Conservation (phyloP, 1,284 basidiomycete species). For the Kwoniella shivajii region DNA sequence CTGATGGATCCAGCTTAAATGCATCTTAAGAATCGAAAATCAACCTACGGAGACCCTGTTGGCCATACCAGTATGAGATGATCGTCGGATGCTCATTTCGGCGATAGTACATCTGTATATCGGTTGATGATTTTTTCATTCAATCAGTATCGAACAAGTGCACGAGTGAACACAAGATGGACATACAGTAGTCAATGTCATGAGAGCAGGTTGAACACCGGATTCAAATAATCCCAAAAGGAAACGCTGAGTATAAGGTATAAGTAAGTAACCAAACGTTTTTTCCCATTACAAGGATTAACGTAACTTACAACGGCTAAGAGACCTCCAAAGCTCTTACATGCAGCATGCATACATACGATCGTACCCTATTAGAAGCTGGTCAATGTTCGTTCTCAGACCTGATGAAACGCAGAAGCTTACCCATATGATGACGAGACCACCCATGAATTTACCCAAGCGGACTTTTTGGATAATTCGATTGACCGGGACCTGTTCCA, state of each 20-base stretch:
- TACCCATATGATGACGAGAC: conserved; percentile 28
- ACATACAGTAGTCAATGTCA: conserved; percentile 25
- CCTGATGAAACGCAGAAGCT: not conserved
- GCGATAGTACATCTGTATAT: conserved; percentile 23
- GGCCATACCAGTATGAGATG: conserved; percentile 34
- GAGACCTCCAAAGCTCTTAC: conserved; percentile 23
- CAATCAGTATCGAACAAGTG: not conserved
- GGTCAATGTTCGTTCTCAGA: not conserved
- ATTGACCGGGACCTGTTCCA: conserved; percentile 21
- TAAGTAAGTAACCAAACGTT: too few relatives aligned
- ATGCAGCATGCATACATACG: conserved; percentile 31
- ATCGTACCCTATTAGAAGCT: conserved; percentile 20
- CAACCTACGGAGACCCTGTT: conserved; percentile 25
- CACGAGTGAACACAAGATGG: not conserved
- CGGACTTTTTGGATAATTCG: conserved; percentile 28
- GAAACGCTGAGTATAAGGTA: conserved; percentile 17
- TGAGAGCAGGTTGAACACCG: conserved; percentile 24
- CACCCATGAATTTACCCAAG: conserved; percentile 31
- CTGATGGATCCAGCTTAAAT: not conserved
- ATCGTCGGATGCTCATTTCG: conserved; percentile 34
- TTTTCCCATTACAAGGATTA: not conserved
- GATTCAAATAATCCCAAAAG: conserved; percentile 38
- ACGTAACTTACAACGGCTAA: conserved; percentile 24
- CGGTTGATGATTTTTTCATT: too few relatives aligned
- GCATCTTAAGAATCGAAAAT: not conserved